phyloP scores from a whole-genome alignment of 2,329 filamentous ascomycete genomes.

The Pseudocercospora musae region DNA sequence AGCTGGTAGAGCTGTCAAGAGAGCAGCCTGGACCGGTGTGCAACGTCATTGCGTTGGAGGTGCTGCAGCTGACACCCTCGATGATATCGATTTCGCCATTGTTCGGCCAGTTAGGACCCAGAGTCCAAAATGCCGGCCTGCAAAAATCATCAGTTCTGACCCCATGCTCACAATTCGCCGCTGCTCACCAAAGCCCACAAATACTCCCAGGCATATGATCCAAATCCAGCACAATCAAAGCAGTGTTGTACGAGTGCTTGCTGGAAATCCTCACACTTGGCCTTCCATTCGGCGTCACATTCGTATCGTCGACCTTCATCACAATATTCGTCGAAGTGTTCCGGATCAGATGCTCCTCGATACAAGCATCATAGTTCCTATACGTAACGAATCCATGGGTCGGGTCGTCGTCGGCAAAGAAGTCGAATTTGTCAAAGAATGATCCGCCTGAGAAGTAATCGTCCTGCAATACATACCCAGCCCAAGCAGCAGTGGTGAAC shows the following conservation, averaged over 20 bases:
- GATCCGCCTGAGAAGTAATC: constrained; percentile 44
- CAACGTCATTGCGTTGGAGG: constrained; percentile 35
- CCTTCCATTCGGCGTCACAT: constrained; percentile 56
- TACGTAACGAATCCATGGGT: constrained; percentile 75
- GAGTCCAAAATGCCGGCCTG: constrained; percentile 59
- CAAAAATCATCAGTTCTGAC: neutral
- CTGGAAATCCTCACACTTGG: constrained; percentile 68
- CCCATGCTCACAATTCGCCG: too few relatives aligned
- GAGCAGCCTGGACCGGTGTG: constrained; percentile 36
- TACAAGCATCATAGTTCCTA: constrained; percentile 56
- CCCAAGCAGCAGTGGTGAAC: constrained; percentile 28
- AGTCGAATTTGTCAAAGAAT: constrained; percentile 54
- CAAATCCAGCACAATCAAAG: constrained; percentile 69
- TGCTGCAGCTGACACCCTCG: constrained; percentile 39
- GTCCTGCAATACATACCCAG: constrained; percentile 42
- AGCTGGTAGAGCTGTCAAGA: constrained; percentile 23
- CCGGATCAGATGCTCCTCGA: constrained; percentile 24
- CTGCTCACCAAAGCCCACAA: constrained; percentile 62
- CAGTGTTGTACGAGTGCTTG: constrained; percentile 60
- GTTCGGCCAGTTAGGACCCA: constrained; percentile 55
- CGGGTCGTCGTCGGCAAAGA: constrained; percentile 59
- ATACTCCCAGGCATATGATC: constrained; percentile 68
- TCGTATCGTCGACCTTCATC: constrained; percentile 37
- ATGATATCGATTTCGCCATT: constrained; percentile 42
- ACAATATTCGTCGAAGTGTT: constrained; percentile 25